Evolutionary conservation across 768 basidiomycete genomes (phyloP), one percentile per base, ranked within the genome.

Genomic region (Suillus cothurnatus): DNA sequence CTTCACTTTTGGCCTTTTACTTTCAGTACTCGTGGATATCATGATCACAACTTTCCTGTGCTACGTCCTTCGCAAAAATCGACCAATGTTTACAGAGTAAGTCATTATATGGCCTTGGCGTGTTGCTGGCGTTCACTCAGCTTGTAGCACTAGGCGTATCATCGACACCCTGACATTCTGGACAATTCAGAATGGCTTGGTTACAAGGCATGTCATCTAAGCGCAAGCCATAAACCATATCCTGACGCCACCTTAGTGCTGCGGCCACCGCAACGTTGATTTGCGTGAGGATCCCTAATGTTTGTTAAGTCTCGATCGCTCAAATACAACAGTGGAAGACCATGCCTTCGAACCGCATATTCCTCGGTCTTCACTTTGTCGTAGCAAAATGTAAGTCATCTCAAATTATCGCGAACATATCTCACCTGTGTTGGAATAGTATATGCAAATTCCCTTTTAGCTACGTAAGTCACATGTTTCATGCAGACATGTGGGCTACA

Each of bases 21-120:
- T 86, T 2, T 85, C 84, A 5, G 80, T 81, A 2, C 62, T 76
- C 6, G 71, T 84, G 41, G 85, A 86, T 66, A 67, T 85, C 55
- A 62, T 83, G 19, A 84, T 85, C 61, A 83, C 82, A 8, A 70
- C 55, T 3, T 77, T 71, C n/a, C 74, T 86, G 28, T 82, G 81
- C 63, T 79, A 76, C 61, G 77, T 81, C 36, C 72, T 86, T 23
- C 71, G 74, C 64, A 72, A 70, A 38, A 82, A 77, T 45, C 76
- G 79, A 32, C 82, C 78, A 39, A 65, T 71, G 39, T 66, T 78
- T 57, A 71, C 79, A 52, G 76, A 74, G 82, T 81, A 57, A 26
- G 71, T 62, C 69, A 5, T 50, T 14, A 9, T 32, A 31, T 31
- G n/a, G 8, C 12, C 11, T 43, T 43, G 23, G n/a, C 2, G 21